A percentile compares a stretch with the other conserved stretches of the same genome.
phyloP scores from a whole-genome alignment of 441 rosid species.

The Erysimum pusillum region DNA sequence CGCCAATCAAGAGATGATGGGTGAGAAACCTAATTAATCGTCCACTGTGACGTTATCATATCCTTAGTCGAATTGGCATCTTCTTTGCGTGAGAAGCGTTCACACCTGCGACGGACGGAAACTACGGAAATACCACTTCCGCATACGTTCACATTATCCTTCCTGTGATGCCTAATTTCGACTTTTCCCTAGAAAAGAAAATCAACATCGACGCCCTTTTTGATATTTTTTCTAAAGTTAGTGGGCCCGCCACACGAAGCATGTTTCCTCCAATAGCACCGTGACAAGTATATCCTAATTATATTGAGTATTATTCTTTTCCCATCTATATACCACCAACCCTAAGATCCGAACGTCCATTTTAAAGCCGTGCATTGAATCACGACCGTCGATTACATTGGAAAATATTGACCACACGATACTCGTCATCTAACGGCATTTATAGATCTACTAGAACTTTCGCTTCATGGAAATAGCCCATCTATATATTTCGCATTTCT shows the following conservation, averaged over 20 bases:
- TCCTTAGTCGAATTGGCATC: slow-evolving; percentile 32
- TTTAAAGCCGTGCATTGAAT: slow-evolving; percentile 21
- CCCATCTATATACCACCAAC: slow-evolving; percentile 18
- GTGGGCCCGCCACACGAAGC: slow-evolving; percentile 47
- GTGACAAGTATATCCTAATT: slow-evolving; percentile 20
- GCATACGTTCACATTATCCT: background rate
- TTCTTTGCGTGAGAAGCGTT: slow-evolving; percentile 39
- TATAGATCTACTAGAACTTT: no score
- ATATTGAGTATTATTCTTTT: slow-evolving; percentile 24
- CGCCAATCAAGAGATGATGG: slow-evolving; percentile 5
- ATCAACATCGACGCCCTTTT: slow-evolving; percentile 37
- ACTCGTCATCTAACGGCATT: slow-evolving; percentile 53
- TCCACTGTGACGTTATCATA: background rate
- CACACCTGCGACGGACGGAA: slow-evolving; percentile 32
- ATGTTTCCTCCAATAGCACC: slow-evolving; percentile 38
- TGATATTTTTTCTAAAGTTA: background rate
- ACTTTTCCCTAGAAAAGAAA: background rate
- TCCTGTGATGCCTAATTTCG: background rate
- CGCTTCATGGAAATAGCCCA: slow-evolving; percentile 39
- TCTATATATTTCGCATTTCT: slow-evolving; percentile 40
- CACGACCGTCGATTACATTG: slow-evolving; percentile 32
- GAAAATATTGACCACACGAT: slow-evolving; percentile 53
- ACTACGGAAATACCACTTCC: slow-evolving; percentile 38
- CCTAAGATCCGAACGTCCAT: slow-evolving; percentile 48
- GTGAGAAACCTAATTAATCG: slow-evolving; percentile 20